Conservation (phyloP, 202 grass and related monocot genomes). For the Hordeum pubiflorum region DNA sequence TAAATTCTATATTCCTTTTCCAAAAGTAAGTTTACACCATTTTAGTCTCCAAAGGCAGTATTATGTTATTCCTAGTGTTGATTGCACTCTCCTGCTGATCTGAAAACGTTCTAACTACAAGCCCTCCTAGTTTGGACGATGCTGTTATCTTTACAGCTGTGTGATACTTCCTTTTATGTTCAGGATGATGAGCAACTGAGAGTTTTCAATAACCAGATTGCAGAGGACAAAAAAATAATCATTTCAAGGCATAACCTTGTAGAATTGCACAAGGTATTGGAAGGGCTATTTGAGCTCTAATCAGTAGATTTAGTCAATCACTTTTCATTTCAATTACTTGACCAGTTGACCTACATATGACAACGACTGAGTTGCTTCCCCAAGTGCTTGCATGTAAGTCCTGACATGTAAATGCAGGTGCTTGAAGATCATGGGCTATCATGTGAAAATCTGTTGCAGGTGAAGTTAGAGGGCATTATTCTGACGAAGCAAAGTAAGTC, state of each 20-base stretch:
- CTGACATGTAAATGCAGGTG: conserved; percentile 43
- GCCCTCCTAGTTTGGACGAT: not conserved
- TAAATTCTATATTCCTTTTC: conserved; percentile 64
- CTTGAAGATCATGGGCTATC: conserved; percentile 62
- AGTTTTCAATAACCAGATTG: conserved; percentile 83
- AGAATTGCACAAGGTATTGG: conserved; percentile 76
- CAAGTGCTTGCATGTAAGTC: conserved; percentile 5
- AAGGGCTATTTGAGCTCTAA: conserved; percentile 3
- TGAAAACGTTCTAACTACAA: conserved; percentile 3
- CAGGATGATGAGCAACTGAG: conserved; percentile 83
- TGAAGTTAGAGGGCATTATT: conserved; percentile 72
- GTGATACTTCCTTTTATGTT: conserved; percentile 28
- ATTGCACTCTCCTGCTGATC: not conserved
- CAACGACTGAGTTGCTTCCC: conserved; percentile 6
- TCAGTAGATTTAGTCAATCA: conserved; percentile 11
- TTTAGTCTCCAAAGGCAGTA: not conserved
- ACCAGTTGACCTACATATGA: not conserved
- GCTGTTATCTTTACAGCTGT: not conserved
- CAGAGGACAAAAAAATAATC: conserved; percentile 84
- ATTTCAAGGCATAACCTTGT: conserved; percentile 74
- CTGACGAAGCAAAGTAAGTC: conserved; percentile 79
- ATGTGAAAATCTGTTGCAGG: conserved; percentile 73
- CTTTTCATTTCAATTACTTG: conserved; percentile 10
- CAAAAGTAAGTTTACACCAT: conserved; percentile 50
- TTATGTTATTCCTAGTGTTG: not conserved